Conservation (phyloP, 2,329 filamentous ascomycete genomes). For the Celoporthe dispersa region DNA sequence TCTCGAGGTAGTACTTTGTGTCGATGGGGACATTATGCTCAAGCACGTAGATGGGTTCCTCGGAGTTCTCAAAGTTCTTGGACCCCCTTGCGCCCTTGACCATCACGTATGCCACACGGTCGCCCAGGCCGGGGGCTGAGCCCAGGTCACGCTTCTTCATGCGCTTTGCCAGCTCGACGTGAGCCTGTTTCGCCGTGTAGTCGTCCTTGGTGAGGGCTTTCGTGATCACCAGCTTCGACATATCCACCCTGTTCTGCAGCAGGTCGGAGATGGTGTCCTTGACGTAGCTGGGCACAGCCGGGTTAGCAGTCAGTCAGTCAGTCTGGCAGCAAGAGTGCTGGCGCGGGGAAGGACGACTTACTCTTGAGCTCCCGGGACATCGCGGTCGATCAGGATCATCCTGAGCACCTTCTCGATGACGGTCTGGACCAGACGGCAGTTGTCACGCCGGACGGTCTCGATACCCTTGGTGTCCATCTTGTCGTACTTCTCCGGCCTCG, state of each 20-base stretch:
- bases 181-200: conserved; percentile 91
- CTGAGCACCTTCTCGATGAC: conserved; percentile 96
- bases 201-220: conserved; percentile 91
- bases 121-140: conserved; percentile 88
- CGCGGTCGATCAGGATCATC: conserved; percentile 93
- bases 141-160: conserved; percentile 98
- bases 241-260: conserved; percentile 95
- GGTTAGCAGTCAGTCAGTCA: conserved; percentile 33
- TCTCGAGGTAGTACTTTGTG: conserved; percentile 97
- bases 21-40: conserved; percentile 98
- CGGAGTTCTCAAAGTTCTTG: conserved; percentile 96
- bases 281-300: conserved; percentile 71
- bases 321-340: neutral
- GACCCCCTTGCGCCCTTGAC: conserved; percentile 86
- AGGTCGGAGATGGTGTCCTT: conserved; percentile 95
- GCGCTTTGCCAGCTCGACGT: conserved; percentile 91
- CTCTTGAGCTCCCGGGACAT: conserved; percentile 90
- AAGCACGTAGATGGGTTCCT: conserved; percentile 95
- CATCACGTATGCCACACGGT: conserved; percentile 98
- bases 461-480: conserved; percentile 99
- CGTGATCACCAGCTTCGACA: conserved; percentile 99
- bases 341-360: conserved; percentile 54
- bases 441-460: conserved; percentile 95
- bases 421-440: conserved; percentile 92
- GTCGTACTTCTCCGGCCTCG: conserved; percentile 90